Evolutionary conservation across 202 grass and related monocot genomes (phyloP), one percentile per base, ranked within the genome.

Genomic region (Cymbopogon flexuosus): DNA sequence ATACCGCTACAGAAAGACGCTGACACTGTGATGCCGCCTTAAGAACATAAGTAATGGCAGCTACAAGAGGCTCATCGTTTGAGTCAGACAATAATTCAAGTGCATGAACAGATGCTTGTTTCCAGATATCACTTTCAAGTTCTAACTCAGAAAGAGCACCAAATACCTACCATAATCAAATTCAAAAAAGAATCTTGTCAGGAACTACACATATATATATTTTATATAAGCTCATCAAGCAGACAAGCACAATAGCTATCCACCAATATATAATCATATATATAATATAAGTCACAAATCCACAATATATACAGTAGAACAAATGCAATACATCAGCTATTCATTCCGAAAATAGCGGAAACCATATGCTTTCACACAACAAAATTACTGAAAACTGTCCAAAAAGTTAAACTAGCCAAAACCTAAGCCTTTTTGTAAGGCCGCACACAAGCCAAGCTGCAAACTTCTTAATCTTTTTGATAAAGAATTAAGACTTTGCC

Each of bases 21-120:
- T 94, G 86, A 73, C 90, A 98, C 41, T 85, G 84, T 64, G 92
- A 93, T 79, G 92, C 88, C 15, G 75, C 87, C 78, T 88, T 95
- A 46, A 98, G 85, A 85, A 94, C 80, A 88, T 84, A 90, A 76
- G 81, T 82, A 64, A 93, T 93, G 80, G 92, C 84, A 77, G 76
- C 74, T 71, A 91, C 71, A 85, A 98, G 88, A 73, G 81, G 60
- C n/a, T 91, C 95, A 22, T 91, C 90, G 64, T 82, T 93, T 68
- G 92, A 88, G 84, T 93, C 88, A 72, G 82, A 64, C 85, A 94
- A 89, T 37, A 94, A 87, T 64, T 86, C 86, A 35, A 87, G 43
- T 71, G 82, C 84, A 73, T 91, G 86, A 86, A 75, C 83, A 46
- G 89, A 89, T 83, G 90, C 84, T 47, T 35, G 85, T 88, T 94